Base-by-base conservation (phyloP, 768 basidiomycete genomes). In the Lactarius deliciosus region DNA sequence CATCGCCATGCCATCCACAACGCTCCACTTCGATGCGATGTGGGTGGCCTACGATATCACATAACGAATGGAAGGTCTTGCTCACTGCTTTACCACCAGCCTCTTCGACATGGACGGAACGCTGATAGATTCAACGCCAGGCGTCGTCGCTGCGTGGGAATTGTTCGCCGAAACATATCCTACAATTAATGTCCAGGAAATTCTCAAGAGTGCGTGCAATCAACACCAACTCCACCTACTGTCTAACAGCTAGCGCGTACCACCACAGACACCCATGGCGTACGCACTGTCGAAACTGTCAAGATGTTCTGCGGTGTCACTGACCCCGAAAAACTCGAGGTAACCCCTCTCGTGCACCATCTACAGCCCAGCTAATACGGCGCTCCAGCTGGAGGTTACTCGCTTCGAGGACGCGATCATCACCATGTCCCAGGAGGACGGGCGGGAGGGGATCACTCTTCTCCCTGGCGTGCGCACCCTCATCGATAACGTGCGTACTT, bases 61-160 rank as follows among this genome's bases (percentile, higher is more conserved):
- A 22, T 59, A 22, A 22, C 41, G 61, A 1, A 34, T 15, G 2
- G 45, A 43, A 40, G 28, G 60, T 22, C 60, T 13, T 15, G 30
- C n/a, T 45, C 57, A 30, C 40, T 43, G 13, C 25, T 53, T 25
- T 45, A 20, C 32, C 30, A 57, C 40, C 65, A 91, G 90, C 65
- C 78, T 91, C 16, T 91, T 91, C 72, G 90, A 92, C 74, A 92
- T 91, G 90, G 90, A 92, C 74, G 90, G 90, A 63, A 94, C 90
- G 40, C 80, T 91, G 60, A 82, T 91, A 69, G 90, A 95, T 74
- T 94, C 91, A 22, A 94, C 90, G 11, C 84, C 86, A 36, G 92
- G 91, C 53, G 92, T 96, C 38, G 78, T 85, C 32, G 91, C 88
- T 32, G 92, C 92, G 41, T 96, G 94, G 94, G 79, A 87, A 61